Conservation (phyloP, 2,329 filamentous ascomycete genomes). For the Dendrostoma leiphaemia region DNA sequence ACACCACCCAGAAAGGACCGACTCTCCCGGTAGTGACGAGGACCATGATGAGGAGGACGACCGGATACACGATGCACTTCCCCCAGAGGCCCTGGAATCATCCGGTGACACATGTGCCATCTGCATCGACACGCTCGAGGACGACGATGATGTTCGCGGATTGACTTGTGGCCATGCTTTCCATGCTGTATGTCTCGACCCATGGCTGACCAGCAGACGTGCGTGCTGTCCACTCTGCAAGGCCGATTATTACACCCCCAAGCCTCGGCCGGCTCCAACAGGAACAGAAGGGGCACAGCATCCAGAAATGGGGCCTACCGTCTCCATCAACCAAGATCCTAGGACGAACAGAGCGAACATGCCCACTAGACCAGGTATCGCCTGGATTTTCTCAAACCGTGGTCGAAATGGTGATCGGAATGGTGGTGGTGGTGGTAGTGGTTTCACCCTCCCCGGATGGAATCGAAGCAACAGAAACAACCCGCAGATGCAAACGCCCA, state of each 20-base stretch:
- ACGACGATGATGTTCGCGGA: conserved; percentile 92
- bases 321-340: conserved; percentile 25
- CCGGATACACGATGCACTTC: conserved; percentile 78
- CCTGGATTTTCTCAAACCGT: conserved; percentile 39
- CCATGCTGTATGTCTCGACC: conserved; percentile 92
- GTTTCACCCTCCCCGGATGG: conserved; percentile 7
- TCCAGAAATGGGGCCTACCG: conserved; percentile 28
- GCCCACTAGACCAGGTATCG: conserved; percentile 38
- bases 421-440: conserved; percentile 29
- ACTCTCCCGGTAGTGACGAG: conserved; percentile 13
- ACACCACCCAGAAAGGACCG: conserved; percentile 8
- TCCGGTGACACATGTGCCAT: conserved; percentile 95
- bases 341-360: conserved; percentile 45
- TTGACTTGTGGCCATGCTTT: conserved; percentile 97
- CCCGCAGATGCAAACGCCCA: background rate
- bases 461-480: conserved; percentile 5
- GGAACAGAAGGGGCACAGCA: conserved; percentile 41
- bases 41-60: conserved; percentile 70
- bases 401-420: too few relatives aligned
- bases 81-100: conserved; percentile 75
- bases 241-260: conserved; percentile 94
- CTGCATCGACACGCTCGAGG: conserved; percentile 89
- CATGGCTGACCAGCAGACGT: conserved; percentile 90
- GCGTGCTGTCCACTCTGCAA: conserved; percentile 98
- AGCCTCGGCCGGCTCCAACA: conserved; percentile 64